A percentile compares a stretch with the other conserved stretches of the same genome.
Evolutionary conservation across 2,329 filamentous ascomycete genomes (phyloP).

Genomic region (Alternaria gaisen): DNA sequence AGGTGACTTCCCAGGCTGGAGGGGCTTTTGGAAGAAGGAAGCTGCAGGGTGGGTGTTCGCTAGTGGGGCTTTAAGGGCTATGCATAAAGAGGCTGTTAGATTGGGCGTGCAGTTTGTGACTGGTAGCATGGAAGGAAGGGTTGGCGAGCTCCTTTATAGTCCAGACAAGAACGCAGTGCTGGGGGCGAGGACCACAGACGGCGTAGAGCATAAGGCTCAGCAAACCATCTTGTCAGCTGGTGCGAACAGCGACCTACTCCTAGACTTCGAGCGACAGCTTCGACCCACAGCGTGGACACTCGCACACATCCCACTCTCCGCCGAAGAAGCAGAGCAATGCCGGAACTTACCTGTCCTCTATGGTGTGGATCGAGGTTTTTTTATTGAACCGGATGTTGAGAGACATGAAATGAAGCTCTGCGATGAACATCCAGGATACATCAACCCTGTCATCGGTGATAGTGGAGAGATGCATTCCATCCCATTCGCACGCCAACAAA

Average conservation of each 20-base stretch:
- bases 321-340: constrained; percentile 57
- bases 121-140: constrained; percentile 51
- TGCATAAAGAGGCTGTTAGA: constrained; percentile 55
- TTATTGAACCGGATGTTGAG: constrained; percentile 59
- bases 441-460: constrained; percentile 53
- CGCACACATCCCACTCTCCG: constrained; percentile 60
- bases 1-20: constrained; percentile 61
- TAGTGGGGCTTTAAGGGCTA: constrained; percentile 58
- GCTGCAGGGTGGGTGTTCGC: constrained; percentile 65
- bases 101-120: constrained; percentile 60
- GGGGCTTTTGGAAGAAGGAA: constrained; percentile 57
- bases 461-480: constrained; percentile 44
- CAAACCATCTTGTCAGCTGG: constrained; percentile 61
- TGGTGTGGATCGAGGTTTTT: constrained; percentile 60
- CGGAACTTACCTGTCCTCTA: constrained; percentile 60
- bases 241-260: constrained; percentile 57
- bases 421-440: constrained; percentile 67
- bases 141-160: constrained; percentile 49
- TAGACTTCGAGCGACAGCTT: constrained; percentile 63
- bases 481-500: constrained; percentile 56
- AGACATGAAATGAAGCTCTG: constrained; percentile 60
- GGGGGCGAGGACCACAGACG: constrained; percentile 57
- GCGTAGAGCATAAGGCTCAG: constrained; percentile 53
- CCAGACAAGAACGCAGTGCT: constrained; percentile 44
- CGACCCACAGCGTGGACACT: constrained; percentile 65